Evolutionary conservation across 2,329 filamentous ascomycete genomes (phyloP), one percentile per base, ranked within the genome.

Genomic region (Cladorrhinum sp.): DNA sequence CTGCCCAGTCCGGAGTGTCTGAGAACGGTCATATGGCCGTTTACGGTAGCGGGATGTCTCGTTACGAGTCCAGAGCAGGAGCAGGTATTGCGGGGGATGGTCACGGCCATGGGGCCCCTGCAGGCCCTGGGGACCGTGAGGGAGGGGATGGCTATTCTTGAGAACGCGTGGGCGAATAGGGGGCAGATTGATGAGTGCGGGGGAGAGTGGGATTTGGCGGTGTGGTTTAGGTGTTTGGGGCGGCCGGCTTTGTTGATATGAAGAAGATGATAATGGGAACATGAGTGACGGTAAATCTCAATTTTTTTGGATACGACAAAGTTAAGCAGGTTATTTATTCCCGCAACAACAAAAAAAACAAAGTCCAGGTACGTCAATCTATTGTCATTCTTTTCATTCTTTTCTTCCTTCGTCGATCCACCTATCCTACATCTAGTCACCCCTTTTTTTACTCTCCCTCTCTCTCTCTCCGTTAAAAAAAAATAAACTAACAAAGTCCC

Each of bases 111-210:
- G 62, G 78, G 79, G 2, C 70, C 76, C 1, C 62, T 80, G 2
- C 73, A 74, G 56, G 70, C 78, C 1, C 81, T 81, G 60, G 79
- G 81, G 1, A 78, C 79, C 0, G 70, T 79, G 16, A 73, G 71
- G 58, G 75, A 78, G 57, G 77, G 78, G 2, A 67, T 79, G 32
- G 71, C 72, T 13, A 72, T 81, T 22, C 78, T 81, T 76, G 77
- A 81, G 66, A 72, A 69, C 27, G 77, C 81, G 0, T 82, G 80
- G 80, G 70, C 72, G 1, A 67, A 67, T 24, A 68, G 76, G 8
- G 72, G 72, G 9, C 64, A 72, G 56, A 74, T 76, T 9, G 76
- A 78, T 53, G 25, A 52, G 13, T 53, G 62, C 8, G 53, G 61
- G 12, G 75, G 76, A 64, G 73, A 68, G 20, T 81, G 77, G 78